Evolutionary conservation across 176 grass and related monocot species (phyloP).

Genomic region (Tillandsia leiboldiana): DNA sequence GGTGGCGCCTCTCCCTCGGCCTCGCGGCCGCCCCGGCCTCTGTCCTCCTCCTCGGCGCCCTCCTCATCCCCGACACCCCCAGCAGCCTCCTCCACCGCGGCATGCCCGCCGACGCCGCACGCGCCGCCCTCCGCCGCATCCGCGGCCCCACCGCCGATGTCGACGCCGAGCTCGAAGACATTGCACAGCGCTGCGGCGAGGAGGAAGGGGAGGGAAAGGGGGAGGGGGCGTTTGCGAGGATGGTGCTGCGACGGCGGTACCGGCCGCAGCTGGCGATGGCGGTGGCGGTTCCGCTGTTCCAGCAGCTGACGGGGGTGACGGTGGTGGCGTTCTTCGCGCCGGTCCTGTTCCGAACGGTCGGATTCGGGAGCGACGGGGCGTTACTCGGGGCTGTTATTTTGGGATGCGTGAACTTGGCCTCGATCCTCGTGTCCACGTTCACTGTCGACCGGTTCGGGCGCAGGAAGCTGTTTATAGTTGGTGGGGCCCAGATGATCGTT

Average conservation of each 20-base stretch:
- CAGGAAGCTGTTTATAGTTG: slow-evolving; percentile 62
- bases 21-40: slow-evolving; percentile 51
- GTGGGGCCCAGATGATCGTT: slow-evolving; percentile 57
- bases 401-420: slow-evolving; percentile 43
- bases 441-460: slow-evolving; percentile 70
- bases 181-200: slow-evolving; percentile 21
- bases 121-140: slow-evolving; percentile 40
- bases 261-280: slow-evolving; percentile 67
- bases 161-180: slow-evolving; percentile 55
- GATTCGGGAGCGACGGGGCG: slow-evolving; percentile 61
- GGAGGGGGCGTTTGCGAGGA: slow-evolving; percentile 51
- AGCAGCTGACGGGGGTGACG: slow-evolving; percentile 81
- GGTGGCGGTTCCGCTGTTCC: slow-evolving; percentile 61
- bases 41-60: slow-evolving; percentile 45
- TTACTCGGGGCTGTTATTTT: slow-evolving; percentile 59
- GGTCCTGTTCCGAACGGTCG: slow-evolving; percentile 60
- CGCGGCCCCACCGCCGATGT: slow-evolving; percentile 46
- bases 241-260: slow-evolving; percentile 37
- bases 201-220: slow-evolving; percentile 13
- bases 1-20: slow-evolving; percentile 80
- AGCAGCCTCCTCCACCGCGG: slow-evolving; percentile 68
- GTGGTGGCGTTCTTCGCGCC: slow-evolving; percentile 80
- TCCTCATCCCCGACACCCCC: slow-evolving; percentile 70
- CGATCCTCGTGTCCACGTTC: slow-evolving; percentile 47
- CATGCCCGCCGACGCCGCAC: slow-evolving; percentile 28